Evolutionary conservation across 805 yeast genomes (phyloP).

Genomic region (Metschnikowia lochheadii): DNA sequence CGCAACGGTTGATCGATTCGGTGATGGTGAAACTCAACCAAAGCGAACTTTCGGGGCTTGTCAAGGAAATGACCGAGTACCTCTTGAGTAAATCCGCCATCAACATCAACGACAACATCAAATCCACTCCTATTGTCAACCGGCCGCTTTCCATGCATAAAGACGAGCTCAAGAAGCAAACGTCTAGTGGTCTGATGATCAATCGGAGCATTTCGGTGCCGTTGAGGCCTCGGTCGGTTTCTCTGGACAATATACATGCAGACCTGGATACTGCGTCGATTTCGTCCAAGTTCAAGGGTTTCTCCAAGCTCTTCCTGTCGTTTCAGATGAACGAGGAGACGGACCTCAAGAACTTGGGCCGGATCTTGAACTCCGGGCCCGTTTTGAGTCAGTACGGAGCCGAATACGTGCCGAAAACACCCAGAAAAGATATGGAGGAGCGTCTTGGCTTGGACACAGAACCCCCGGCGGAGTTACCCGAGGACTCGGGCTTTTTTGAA

Average conservation of each 20-base stretch:
- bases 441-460: slow-evolving; percentile 29
- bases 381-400: slow-evolving; percentile 34
- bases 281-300: slow-evolving; percentile 29
- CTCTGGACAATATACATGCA: slow-evolving; percentile 23
- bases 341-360: slow-evolving; percentile 34
- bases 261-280: slow-evolving; percentile 31
- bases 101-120: slow-evolving; percentile 37
- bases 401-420: slow-evolving; percentile 54
- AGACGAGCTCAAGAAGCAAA: slow-evolving; percentile 16
- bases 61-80: slow-evolving; percentile 61
- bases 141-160: slow-evolving; percentile 18
- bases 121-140: slow-evolving; percentile 38
- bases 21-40: slow-evolving; percentile 61
- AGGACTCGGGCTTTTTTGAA: slow-evolving; percentile 62
- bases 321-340: slow-evolving; percentile 40
- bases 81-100: slow-evolving; percentile 47
- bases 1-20: slow-evolving; percentile 71
- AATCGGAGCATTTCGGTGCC: slow-evolving; percentile 26
- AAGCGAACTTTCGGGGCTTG: slow-evolving; percentile 62
- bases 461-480: slow-evolving; percentile 37
- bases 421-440: slow-evolving; percentile 45
- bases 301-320: slow-evolving; percentile 33
- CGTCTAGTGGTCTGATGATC: slow-evolving; percentile 21
- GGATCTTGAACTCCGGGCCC: slow-evolving; percentile 37
- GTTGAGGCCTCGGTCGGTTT: slow-evolving; percentile 26